These are phyloP conservation scores for Colletotrichum tanaceti DNA, from an alignment of 2,329 filamentous ascomycete genomes.

Conservation along the genomic window DNA sequence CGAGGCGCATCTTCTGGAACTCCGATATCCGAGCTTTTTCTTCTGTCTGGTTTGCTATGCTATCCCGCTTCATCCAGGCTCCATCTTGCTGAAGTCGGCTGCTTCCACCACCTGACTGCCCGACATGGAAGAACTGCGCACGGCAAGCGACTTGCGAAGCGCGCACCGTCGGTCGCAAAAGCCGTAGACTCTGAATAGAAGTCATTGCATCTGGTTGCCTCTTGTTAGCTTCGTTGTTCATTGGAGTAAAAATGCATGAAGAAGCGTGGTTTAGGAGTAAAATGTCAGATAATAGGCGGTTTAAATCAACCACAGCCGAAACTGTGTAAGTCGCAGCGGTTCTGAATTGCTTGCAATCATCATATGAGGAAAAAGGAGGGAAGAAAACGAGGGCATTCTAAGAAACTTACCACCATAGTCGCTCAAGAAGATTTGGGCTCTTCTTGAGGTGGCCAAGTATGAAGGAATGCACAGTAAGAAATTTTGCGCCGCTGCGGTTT, in stretches of 20 bases:
- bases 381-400: neutral
- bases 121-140: slow-evolving; percentile 31
- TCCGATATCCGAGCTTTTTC: slow-evolving; percentile 22
- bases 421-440: slow-evolving; percentile 36
- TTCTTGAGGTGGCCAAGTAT: slow-evolving; percentile 26
- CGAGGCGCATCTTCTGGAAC: slow-evolving; percentile 36
- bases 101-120: slow-evolving; percentile 31
- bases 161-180: slow-evolving; percentile 42
- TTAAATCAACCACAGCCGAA: slow-evolving; percentile 57
- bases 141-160: slow-evolving; percentile 32
- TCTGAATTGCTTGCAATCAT: slow-evolving; percentile 58
- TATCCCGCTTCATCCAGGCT: slow-evolving; percentile 14
- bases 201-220: slow-evolving; percentile 49
- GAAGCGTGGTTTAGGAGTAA: slow-evolving; percentile 33
- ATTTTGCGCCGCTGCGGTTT: slow-evolving; percentile 25
- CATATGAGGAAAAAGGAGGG: slow-evolving; percentile 19
- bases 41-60: slow-evolving; percentile 8
- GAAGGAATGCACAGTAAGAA: neutral
- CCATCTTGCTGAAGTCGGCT: slow-evolving; percentile 26
- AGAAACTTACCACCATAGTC: slow-evolving; percentile 38
- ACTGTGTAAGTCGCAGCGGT: slow-evolving; percentile 63
- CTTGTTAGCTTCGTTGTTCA: slow-evolving; percentile 35
- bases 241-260: slow-evolving; percentile 42
- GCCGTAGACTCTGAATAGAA: slow-evolving; percentile 51
- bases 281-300: slow-evolving; percentile 55